A percentile compares a stretch with the other conserved stretches of the same genome.
These are phyloP conservation scores for Pseudonitzschia delicatissima DNA, from an alignment of 108 stramenopile species.

Conservation along the genomic window DNA sequence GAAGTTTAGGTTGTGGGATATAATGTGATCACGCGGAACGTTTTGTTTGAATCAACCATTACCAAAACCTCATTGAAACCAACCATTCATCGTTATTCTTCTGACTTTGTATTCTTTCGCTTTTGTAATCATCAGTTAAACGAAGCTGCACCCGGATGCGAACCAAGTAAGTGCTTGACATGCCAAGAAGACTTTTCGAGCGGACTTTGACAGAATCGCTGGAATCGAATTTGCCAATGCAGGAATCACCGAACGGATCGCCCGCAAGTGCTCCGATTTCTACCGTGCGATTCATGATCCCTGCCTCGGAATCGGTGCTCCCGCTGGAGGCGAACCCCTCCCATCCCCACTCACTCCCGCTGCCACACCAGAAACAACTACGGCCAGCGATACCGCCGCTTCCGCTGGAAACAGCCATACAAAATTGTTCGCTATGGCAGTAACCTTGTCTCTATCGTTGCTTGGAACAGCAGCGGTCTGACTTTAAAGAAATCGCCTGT, in stretches of 20 bases:
- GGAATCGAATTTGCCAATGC: slow-evolving; percentile 17
- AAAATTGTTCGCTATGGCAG: not conserved
- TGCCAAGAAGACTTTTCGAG: slow-evolving; percentile 17
- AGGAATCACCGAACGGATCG: slow-evolving; percentile 25
- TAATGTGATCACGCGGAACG: too few species aligned
- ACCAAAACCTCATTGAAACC: too few species aligned
- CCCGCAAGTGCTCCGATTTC: slow-evolving; percentile 13
- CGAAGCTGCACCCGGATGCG: slow-evolving; percentile 18
- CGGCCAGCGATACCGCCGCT: not conserved
- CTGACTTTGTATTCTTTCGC: not conserved
- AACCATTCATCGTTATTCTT: not conserved
- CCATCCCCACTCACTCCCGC: not conserved
- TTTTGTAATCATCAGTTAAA: slow-evolving; percentile 8
- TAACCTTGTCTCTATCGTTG: not conserved
- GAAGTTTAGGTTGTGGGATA: too few species aligned
- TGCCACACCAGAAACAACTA: not conserved
- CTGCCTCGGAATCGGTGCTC: slow-evolving; percentile 8
- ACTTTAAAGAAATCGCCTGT: too few species aligned
- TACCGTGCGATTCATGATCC: slow-evolving; percentile 21
- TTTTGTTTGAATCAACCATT: too few species aligned
- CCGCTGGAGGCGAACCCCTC: not conserved
- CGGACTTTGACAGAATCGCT: slow-evolving; percentile 24
- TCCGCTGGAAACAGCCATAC: not conserved
- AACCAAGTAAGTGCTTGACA: slow-evolving; percentile 13
- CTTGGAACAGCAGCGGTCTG: too few species aligned